These are phyloP conservation scores for Polyporus arcularius DNA, from an alignment of 768 basidiomycete genomes.

Conservation along the genomic window DNA sequence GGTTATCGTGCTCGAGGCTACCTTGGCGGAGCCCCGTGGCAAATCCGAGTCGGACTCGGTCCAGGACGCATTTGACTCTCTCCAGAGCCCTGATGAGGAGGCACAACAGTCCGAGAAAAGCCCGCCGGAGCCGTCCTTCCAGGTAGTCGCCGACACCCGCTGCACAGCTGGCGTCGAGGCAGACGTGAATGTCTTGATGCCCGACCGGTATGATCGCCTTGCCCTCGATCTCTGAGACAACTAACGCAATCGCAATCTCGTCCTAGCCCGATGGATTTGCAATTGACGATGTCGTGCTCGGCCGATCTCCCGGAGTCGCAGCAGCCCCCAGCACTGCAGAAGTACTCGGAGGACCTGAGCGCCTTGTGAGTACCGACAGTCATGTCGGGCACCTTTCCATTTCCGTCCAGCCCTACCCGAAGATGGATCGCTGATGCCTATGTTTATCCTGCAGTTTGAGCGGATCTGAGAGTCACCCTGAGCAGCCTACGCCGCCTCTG, in stretches of 20 bases:
- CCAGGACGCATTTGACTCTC: background rate
- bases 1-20: constrained; percentile 24
- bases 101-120: background rate
- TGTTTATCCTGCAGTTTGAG: constrained; percentile 36
- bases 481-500: constrained; percentile 52
- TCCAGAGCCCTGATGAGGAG: background rate
- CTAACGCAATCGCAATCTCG: constrained; percentile 8
- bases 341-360: constrained; percentile 42
- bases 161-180: constrained; percentile 42
- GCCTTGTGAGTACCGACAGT: constrained; percentile 40
- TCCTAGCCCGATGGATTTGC: constrained; percentile 58
- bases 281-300: constrained; percentile 43
- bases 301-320: constrained; percentile 27
- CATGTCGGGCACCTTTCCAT: background rate
- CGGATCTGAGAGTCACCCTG: constrained; percentile 24
- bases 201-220: constrained; percentile 46
- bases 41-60: background rate
- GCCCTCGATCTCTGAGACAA: background rate
- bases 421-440: background rate
- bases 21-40: constrained; percentile 8
- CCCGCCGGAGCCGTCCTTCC: constrained; percentile 1
- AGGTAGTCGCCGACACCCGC: constrained; percentile 16
- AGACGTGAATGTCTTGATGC: constrained; percentile 53
- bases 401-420: background rate
- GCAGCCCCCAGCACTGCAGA: constrained; percentile 44